Percentiles rank a stretch among this genome's conserved stretches.
Evolutionary conservation across 257 asterid species (phyloP).

Genomic region (Solanum lycopersicoides): DNA sequence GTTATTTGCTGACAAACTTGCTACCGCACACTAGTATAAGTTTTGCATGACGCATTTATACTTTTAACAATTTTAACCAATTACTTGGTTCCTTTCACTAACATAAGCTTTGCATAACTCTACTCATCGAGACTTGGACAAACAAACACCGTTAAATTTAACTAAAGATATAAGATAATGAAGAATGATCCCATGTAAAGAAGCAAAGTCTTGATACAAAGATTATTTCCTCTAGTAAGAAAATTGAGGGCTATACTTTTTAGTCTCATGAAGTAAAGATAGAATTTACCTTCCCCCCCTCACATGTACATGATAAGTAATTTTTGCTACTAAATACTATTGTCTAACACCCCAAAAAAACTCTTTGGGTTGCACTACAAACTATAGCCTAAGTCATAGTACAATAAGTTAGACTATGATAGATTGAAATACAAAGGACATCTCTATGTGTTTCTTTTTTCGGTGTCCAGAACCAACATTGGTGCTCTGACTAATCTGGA

Average conservation of each 20-base stretch:
- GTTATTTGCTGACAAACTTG: background rate
- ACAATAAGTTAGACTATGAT: background rate
- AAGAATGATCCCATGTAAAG: background rate
- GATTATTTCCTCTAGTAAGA: background rate
- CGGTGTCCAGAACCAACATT: background rate
- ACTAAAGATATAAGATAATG: background rate
- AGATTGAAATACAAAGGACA: background rate
- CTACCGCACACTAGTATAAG: background rate
- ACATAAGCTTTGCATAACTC: background rate
- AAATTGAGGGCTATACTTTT: background rate
- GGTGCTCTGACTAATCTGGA: background rate
- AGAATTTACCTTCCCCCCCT: background rate
- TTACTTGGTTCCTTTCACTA: background rate
- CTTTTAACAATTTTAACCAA: fast-evolving
- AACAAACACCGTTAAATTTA: background rate
- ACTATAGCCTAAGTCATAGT: conserved; percentile 25
- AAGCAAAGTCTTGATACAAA: background rate
- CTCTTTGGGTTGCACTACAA: background rate
- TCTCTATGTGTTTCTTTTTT: background rate
- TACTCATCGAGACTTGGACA: no score
- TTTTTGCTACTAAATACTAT: background rate
- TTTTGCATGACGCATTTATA: background rate
- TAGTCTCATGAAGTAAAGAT: background rate
- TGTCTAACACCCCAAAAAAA: background rate
- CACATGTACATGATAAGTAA: background rate